Evolutionary conservation across 768 basidiomycete genomes (phyloP).

Genomic region (Tricholoma hemisulphureum): DNA sequence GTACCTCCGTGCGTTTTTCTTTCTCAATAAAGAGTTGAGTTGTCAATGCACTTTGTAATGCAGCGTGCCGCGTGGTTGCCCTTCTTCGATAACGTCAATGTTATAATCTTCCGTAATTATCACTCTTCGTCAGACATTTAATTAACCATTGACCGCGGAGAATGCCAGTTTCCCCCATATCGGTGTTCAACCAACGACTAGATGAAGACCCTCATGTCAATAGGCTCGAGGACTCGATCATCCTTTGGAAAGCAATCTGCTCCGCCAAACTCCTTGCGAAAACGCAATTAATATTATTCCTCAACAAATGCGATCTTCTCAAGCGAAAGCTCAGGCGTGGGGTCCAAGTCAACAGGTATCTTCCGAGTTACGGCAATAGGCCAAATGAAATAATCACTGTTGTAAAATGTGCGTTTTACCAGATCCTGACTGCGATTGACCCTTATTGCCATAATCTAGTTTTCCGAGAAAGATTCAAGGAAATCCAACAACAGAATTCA

Average conservation of each 20-base stretch:
- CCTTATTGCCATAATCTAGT: slow-evolving; percentile 36
- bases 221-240: slow-evolving; percentile 70
- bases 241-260: slow-evolving; percentile 70
- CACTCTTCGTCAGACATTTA: neutral
- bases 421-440: neutral
- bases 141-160: neutral
- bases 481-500: slow-evolving; percentile 57
- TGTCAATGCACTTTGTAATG: slow-evolving; percentile 9
- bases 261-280: slow-evolving; percentile 60
- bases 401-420: slow-evolving; percentile 62
- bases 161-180: slow-evolving; percentile 64
- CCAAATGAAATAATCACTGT: slow-evolving; percentile 64
- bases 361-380: slow-evolving; percentile 66
- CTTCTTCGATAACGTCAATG: slow-evolving; percentile 76
- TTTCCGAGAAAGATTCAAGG: slow-evolving; percentile 67
- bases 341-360: slow-evolving; percentile 51
- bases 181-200: slow-evolving; percentile 74
- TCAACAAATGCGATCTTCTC: slow-evolving; percentile 70
- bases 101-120: slow-evolving; percentile 65
- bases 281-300: slow-evolving; percentile 60
- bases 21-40: neutral
- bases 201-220: slow-evolving; percentile 71
- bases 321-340: slow-evolving; percentile 63
- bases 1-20: slow-evolving; percentile 51
- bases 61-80: slow-evolving; percentile 79